Base-by-base conservation (phyloP, 345 rosid species). In the Eucalyptus rudis region DNA sequence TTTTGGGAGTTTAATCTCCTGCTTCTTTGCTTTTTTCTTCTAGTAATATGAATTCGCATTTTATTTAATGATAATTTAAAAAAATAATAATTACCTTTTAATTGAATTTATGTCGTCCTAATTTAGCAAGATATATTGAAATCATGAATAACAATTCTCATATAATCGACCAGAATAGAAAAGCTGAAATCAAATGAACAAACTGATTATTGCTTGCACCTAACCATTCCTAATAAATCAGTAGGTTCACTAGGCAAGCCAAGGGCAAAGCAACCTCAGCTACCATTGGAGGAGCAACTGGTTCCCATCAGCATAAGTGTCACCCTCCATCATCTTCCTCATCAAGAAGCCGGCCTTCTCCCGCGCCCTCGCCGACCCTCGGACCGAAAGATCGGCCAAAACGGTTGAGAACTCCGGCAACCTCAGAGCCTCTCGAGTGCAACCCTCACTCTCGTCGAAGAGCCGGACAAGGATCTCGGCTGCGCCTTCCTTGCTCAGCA, bases 401-500 rank as follows among this genome's bases (percentile, higher is more conserved):
- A 93, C 71, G 14, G 87, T 88, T 9, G 92, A 89, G 68, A 94
- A 90, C 76, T 93, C 95, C 3, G 90, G 91, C 64, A 93, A 24
- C 89, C 90, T 40, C 86, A 86, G 11, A 15, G 97, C 97, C 54
- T 92, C 95, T 86, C 93, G 91, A 4, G 90, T 40, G 50, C 94
- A 92, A 13, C 88, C 93, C 81, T 94, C 94, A 33, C 94, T 94
- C 89, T 94, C 97, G 27, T 95, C 97, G 3, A 95, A 93, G 44
- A 94, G 56, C 22, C 93, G 91, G 31, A 94, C 45, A 1, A 94
- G 92, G 47, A 95, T 91, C 15, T 95, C 96, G 0, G 95, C 94
- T 1, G 96, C 96, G 2, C 97, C 97, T 89, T 95, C 96, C 87
- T 94, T 94, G 89, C 95, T 92, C 92, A 93, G 22, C 94, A 94